These are phyloP conservation scores for Trichoderma atroviride DNA, from an alignment of 2,329 filamentous ascomycete species.

Conservation along the genomic window DNA sequence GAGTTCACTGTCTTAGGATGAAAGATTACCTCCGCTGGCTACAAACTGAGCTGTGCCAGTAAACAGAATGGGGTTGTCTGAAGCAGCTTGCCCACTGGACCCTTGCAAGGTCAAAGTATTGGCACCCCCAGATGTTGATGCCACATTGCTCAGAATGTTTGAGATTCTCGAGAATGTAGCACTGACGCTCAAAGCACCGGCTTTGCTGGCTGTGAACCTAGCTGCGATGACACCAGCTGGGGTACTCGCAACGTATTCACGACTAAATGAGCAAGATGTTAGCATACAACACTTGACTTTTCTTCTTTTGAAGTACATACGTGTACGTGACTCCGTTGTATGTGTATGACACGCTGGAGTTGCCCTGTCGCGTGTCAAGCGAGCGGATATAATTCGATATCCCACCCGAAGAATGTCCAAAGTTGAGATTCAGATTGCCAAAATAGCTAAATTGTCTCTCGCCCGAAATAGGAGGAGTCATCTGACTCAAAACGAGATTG, in stretches of 20 bases:
- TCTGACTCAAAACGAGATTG: slow-evolving; percentile 33
- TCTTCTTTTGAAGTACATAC: slow-evolving; percentile 27
- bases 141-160: slow-evolving; percentile 29
- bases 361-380: slow-evolving; percentile 42
- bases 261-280: slow-evolving; percentile 28
- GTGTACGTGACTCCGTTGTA: slow-evolving; percentile 36
- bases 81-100: slow-evolving; percentile 31
- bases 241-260: slow-evolving; percentile 45
- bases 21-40: slow-evolving; percentile 29
- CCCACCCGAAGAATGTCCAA: slow-evolving; percentile 35
- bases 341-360: slow-evolving; percentile 41
- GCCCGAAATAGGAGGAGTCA: background rate
- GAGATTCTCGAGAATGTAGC: slow-evolving; percentile 29
- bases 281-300: background rate
- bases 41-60: slow-evolving; percentile 32
- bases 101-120: slow-evolving; percentile 30
- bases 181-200: slow-evolving; percentile 29
- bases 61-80: slow-evolving; percentile 30
- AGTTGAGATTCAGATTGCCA: slow-evolving; percentile 39
- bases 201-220: slow-evolving; percentile 28
- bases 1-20: background rate
- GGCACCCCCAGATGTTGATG: slow-evolving; percentile 23
- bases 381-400: slow-evolving; percentile 42
- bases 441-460: slow-evolving; percentile 27
- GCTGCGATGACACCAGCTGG: slow-evolving; percentile 45